These are phyloP conservation scores for Mrakia frigida DNA, from an alignment of 768 basidiomycete species.

Conservation along the genomic window DNA sequence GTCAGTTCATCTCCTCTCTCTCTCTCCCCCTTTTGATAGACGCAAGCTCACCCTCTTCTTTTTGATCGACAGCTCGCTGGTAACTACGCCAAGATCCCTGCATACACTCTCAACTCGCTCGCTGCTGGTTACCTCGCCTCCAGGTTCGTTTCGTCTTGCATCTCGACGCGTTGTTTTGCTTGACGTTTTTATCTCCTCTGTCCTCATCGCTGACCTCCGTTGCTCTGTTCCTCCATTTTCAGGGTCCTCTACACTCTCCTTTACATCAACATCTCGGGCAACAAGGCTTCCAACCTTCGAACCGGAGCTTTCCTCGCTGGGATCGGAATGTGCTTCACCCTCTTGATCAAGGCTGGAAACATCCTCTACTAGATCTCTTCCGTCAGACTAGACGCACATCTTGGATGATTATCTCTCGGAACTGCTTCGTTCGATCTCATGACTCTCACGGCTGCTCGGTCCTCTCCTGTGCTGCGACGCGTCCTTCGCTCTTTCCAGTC, in stretches of 20 bases:
- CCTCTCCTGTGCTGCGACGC: too few relatives aligned
- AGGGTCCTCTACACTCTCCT: conserved; percentile 34
- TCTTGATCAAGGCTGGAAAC: conserved; percentile 41
- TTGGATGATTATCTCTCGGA: too few relatives aligned
- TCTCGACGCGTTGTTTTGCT: too few relatives aligned
- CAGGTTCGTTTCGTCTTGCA: conserved; percentile 9
- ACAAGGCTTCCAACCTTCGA: conserved; percentile 35
- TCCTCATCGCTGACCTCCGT: neutral
- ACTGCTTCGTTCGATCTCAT: too few relatives aligned
- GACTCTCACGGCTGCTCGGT: too few relatives aligned
- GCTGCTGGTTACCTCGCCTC: conserved; percentile 36
- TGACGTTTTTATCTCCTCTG: neutral
- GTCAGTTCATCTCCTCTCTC: neutral
- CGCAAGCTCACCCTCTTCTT: neutral
- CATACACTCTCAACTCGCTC: conserved; percentile 36
- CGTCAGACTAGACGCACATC: too few relatives aligned
- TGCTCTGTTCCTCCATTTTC: neutral
- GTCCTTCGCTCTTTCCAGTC: too few relatives aligned
- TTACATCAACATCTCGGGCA: conserved; percentile 38
- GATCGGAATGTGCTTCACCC: conserved; percentile 36
- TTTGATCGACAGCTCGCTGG: conserved; percentile 34
- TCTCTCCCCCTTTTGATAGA: neutral
- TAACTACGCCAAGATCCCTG: conserved; percentile 36
- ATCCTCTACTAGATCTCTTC: conserved; percentile 7
- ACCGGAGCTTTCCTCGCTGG: conserved; percentile 35